These are phyloP conservation scores for Hordeum vulgare DNA, from an alignment of 176 grass and related monocot species.

Conservation along the genomic window MorexV3_pseudomolecules_assembly NC_058521.1:587107708-587108207, in stretches of 20 bases:
- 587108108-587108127: neutral
- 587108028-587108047: conserved; percentile 40
- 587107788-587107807: conserved; percentile 86
- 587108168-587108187: conserved; percentile 15
- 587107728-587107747: conserved; percentile 60
- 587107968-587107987: neutral
- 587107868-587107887: conserved; percentile 43
- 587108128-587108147: conserved; percentile 19
- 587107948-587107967: too few relatives aligned
- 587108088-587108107: neutral
- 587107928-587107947: neutral
- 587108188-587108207: conserved; percentile 34
- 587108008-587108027: conserved; percentile 46
- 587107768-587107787: conserved; percentile 29
- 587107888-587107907: conserved; percentile 77
- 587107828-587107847: conserved; percentile 50
- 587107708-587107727: conserved; percentile 59
- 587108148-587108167: neutral
- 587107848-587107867: conserved; percentile 41
- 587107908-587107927: conserved; percentile 32
- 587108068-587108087: conserved; percentile 25
- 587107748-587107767: conserved; percentile 61
- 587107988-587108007: conserved; percentile 18
- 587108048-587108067: conserved; percentile 76
- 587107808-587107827: conserved; percentile 82